Evolutionary conservation across 164 flowering plant genomes (phyloP).

Genomic region (Saururus chinensis): DNA sequence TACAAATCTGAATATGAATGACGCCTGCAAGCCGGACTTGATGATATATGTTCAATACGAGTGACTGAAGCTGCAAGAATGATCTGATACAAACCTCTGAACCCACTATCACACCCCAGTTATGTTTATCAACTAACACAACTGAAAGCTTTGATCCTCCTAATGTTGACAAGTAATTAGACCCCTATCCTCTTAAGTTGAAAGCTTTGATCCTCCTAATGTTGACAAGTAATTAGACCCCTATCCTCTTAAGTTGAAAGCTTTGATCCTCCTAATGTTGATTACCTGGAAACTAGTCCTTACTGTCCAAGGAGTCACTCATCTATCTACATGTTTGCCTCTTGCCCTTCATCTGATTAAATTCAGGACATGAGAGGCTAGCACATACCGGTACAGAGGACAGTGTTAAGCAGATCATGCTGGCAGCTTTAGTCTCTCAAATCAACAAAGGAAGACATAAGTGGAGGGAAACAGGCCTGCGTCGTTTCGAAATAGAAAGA

Average conservation of each 20-base stretch:
- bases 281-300: too few relatives aligned
- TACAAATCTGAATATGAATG: not conserved
- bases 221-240: not conserved
- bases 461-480: not conserved
- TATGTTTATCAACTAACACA: too few relatives aligned
- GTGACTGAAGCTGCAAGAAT: conserved; percentile 62
- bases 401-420: conserved; percentile 52
- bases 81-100: conserved; percentile 32
- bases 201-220: not conserved
- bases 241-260: not conserved
- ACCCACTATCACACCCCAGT: not conserved
- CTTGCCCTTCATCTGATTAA: not conserved
- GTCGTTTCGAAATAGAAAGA: too few relatives aligned
- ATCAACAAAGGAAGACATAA: conserved; percentile 25
- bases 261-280: too few relatives aligned
- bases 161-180: not conserved
- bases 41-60: conserved; percentile 23
- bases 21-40: not conserved
- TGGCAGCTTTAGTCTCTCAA: conserved; percentile 81
- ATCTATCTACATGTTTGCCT: not conserved
- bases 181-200: not conserved
- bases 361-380: too few relatives aligned
- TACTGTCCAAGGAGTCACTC: too few relatives aligned
- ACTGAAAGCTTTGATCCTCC: not conserved
- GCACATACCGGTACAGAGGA: not conserved